These are phyloP conservation scores for Poronia punctata DNA, from an alignment of 495 filamentous ascomycete species.

Conservation along the genomic window DNA sequence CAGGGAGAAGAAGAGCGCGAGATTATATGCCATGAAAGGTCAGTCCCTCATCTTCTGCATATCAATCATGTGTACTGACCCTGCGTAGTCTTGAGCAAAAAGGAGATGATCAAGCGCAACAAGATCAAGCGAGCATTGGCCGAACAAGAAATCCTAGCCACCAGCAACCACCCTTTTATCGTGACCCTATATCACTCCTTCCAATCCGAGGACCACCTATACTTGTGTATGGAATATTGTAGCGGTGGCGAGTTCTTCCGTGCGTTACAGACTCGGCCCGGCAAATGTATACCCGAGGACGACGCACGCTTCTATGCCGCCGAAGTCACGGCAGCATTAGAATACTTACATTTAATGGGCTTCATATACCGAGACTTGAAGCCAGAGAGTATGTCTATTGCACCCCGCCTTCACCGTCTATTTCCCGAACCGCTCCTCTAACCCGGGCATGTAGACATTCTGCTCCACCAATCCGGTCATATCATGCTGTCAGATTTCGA, in stretches of 20 bases:
- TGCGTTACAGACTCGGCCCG: constrained; percentile 91
- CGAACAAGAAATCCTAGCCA: constrained; percentile 96
- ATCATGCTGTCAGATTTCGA: constrained; percentile 99
- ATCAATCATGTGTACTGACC: constrained; percentile 30
- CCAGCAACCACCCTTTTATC: constrained; percentile 98
- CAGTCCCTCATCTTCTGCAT: too few species aligned
- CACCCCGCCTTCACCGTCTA: neutral
- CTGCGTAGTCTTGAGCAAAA: constrained; percentile 84
- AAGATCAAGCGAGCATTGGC: constrained; percentile 98
- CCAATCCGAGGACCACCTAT: constrained; percentile 96
- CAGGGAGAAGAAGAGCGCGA: constrained; percentile 89
- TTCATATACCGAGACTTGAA: constrained; percentile 98
- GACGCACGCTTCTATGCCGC: constrained; percentile 96
- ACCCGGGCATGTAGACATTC: constrained; percentile 63
- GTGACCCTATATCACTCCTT: constrained; percentile 98
- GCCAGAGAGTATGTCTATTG: constrained; percentile 81
- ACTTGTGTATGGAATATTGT: constrained; percentile 99
- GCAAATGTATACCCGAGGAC: constrained; percentile 94
- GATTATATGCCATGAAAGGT: constrained; percentile 99
- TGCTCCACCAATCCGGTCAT: constrained; percentile 95
- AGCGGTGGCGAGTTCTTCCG: constrained; percentile 97
- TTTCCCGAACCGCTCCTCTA: too few species aligned
- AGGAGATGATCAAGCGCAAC: constrained; percentile 99
- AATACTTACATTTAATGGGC: constrained; percentile 97
- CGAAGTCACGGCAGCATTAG: constrained; percentile 94